Conservation (phyloP, 208 protist species). For the Wallacemonas sp. region DNA sequence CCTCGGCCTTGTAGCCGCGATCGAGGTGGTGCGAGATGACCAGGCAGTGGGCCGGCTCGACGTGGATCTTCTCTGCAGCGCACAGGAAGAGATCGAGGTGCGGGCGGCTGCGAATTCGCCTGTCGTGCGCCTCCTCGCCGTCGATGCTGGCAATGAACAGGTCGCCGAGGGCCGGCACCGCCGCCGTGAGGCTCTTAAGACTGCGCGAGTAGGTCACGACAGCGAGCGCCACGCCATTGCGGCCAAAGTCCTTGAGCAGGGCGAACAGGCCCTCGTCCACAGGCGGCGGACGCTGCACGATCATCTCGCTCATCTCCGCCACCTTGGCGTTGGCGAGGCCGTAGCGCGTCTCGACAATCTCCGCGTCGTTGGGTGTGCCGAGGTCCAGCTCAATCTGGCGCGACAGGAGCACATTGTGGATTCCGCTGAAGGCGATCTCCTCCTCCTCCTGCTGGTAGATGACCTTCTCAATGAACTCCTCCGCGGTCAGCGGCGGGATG, state of each 20-base stretch:
- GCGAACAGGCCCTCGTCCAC: conserved; percentile 60
- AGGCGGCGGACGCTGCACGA: conserved; percentile 45
- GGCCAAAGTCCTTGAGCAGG: conserved; percentile 56
- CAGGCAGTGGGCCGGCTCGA: conserved; percentile 69
- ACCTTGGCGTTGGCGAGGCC: conserved; percentile 90
- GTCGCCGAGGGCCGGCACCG: conserved; percentile 54
- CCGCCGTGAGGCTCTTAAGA: conserved; percentile 60
- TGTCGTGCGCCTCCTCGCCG: conserved; percentile 85
- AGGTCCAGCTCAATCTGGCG: conserved; percentile 80
- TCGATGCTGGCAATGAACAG: conserved; percentile 83
- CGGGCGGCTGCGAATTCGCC: conserved; percentile 71
- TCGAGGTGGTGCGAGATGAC: conserved; percentile 84
- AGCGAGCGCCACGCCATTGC: conserved; percentile 63
- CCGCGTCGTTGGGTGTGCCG: conserved; percentile 82
- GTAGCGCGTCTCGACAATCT: conserved; percentile 91
- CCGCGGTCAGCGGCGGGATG: conserved; percentile 74
- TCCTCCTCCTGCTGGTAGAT: conserved; percentile 79
- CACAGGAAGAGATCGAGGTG: conserved; percentile 80
- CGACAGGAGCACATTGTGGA: conserved; percentile 76
- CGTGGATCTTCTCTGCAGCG: conserved; percentile 87
- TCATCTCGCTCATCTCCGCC: conserved; percentile 83
- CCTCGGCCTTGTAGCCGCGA: conserved; percentile 62
- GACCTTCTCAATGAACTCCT: conserved; percentile 85
- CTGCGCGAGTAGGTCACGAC: conserved; percentile 85
- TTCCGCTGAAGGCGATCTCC: conserved; percentile 85